Base-by-base conservation (phyloP, 208 protist genomes). In the Porcisia deanei region DNA sequence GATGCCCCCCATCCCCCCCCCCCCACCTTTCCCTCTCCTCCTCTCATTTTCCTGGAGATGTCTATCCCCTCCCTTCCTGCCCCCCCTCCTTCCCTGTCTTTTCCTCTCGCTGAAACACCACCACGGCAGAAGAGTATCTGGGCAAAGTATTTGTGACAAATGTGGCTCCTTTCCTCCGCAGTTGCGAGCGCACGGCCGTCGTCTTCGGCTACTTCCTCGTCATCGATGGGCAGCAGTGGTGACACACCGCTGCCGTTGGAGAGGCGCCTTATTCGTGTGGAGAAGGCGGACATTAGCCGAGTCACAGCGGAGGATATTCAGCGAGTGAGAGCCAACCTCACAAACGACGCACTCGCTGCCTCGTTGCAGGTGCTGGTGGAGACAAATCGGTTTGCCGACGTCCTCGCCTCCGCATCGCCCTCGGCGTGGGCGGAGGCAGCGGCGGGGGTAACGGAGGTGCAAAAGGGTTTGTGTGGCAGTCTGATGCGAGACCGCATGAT, bases 311-410 rank as follows among this genome's bases (percentile, higher is more conserved):
- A 79, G 2, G 93, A 94, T 75, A 80, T 96, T 49, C 25, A 83
- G 41, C 79, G 78, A 1, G 54, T 94, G 9, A 80, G 82, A 39
- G 67, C 55, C 5, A 71, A 41, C 3, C 55, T 95, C 34, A 84
- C 76, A 1, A 55, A 58, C n/a, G 85, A 85, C 10, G 74, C 90
- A 54, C 69, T 95, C 14, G 71, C 73, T 9, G 49, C 76, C 43
- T 88, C 91, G 25, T 85, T 91, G 64, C 70, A 70, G 30, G 65
- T 91, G 20, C 67, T 97, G 72, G 75, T 95, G 3, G 83, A 92
- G 39, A 80, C 90, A 14, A 94, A 97, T 70, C 80, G 86, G 30
- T 94, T 94, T 76, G 72, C 59, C 1, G 93, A 94, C 60, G 90
- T 91, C 22, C 71, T 94, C 39, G 77, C 66, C 10, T 75, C 61